Conservation (phyloP, 2,329 filamentous ascomycete genomes). For the Penicillium freii region DNA sequence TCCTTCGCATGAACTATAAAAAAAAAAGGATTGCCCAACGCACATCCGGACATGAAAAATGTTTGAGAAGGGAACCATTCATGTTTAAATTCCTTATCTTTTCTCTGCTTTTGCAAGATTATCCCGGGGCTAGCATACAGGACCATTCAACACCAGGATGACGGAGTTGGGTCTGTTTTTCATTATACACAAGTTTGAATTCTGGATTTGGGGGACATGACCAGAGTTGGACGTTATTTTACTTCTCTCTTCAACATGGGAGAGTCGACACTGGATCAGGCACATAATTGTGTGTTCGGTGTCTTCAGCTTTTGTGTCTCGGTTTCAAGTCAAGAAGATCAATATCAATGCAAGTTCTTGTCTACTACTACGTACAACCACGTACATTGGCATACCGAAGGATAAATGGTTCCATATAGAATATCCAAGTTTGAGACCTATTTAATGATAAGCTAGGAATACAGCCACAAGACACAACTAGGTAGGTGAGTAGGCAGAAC, state of each 20-base stretch:
- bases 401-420: neutral
- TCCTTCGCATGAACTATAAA: neutral
- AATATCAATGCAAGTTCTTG: neutral
- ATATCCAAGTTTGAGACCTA: neutral
- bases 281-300: neutral
- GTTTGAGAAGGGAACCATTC: neutral
- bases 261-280: neutral
- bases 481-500: neutral
- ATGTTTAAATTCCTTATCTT: neutral
- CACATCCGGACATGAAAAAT: neutral
- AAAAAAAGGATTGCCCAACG: neutral
- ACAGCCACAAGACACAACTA: neutral
- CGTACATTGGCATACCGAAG: neutral
- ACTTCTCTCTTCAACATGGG: slow-evolving; percentile 29
- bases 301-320: neutral
- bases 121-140: slow-evolving; percentile 2
- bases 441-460: slow-evolving; percentile 1
- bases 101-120: neutral
- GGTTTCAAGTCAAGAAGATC: neutral
- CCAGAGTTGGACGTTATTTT: slow-evolving; percentile 16
- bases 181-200: neutral
- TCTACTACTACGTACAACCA: neutral
- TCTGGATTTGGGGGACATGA: neutral
- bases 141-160: slow-evolving; percentile 14
- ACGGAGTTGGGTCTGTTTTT: slow-evolving; percentile 23